Conservation (phyloP, 2,329 filamentous ascomycete species). For the Beauveria scarabaeidicola region DNA sequence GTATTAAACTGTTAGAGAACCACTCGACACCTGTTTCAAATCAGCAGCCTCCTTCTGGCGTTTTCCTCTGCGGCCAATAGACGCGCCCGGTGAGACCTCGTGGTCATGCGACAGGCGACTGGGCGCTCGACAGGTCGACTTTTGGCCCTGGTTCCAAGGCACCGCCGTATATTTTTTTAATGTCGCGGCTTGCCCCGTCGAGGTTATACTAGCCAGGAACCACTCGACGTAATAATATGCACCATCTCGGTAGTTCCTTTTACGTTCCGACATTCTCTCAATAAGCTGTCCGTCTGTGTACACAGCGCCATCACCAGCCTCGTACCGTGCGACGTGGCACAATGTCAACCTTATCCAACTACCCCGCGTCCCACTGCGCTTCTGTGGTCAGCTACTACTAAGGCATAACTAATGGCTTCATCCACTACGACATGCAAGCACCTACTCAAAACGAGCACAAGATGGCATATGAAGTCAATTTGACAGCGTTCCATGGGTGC, state of each 20-base stretch:
- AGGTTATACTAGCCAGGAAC: neutral
- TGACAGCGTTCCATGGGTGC: neutral
- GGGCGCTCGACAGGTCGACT: neutral
- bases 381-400: neutral
- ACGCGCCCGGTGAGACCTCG: conserved; percentile 9
- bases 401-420: neutral
- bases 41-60: neutral
- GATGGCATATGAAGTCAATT: neutral
- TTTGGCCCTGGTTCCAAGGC: neutral
- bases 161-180: neutral
- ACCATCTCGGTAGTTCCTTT: neutral
- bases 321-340: neutral
- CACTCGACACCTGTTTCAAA: neutral
- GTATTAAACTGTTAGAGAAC: neutral
- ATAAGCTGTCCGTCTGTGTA: neutral
- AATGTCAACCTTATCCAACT: neutral
- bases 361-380: neutral
- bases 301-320: neutral
- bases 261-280: neutral
- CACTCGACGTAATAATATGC: neutral
- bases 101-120: conserved; percentile 7
- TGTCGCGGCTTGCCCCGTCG: neutral
- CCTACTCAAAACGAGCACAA: neutral
- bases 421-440: neutral
- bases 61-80: conserved; percentile 6